Base-by-base conservation (phyloP, 371 early-diverging fungal species). In the Apophysomyces trapeziformis region DNA sequence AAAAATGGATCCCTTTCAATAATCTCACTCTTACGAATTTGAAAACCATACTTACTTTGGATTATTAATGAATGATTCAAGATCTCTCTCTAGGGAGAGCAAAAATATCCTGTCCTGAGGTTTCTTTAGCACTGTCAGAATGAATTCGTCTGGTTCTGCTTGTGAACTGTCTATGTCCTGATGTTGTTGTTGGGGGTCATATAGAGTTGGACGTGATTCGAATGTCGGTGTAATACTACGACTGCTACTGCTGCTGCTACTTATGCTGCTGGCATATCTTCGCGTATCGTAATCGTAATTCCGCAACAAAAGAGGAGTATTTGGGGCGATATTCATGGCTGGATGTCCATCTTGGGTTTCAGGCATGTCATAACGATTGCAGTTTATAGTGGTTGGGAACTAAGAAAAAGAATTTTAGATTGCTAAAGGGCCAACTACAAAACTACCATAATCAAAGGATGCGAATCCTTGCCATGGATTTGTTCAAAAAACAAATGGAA, bases 21-120 rank as follows among this genome's bases (percentile, higher is more conserved):
- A 9, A 50, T 2, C 21, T 21, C 18, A 18, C 54, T 21, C 2
- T n/a, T 4, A 21, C 2, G 32, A 2, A 4, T 18, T 16, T 7
- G 21, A 8, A 21, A 50, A 50, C n/a, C 32, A 1, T 9, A 64
- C 50, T 61, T 74, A 84, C 82, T 65, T 71, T 47, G 69, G 68
- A 45, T 81, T 78, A 35, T 75, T 70, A 32, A 83, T 76, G 68
- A 89, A 87, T 37, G 39, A 69, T 66, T 79, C 81, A 58, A 87
- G 69, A 57, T 86, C 85, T 45, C 76, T 67, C 61, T 87, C 87
- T 41, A 85, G 64, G 70, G 82, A 85, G 54, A 89, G 73, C 37
- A 87, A 61, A 60, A 87, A 86, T 45, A 83, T 64, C 43, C 88
- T 72, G 62, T 89, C 86, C 58, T 80, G 77, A 32, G 77, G 82